Conservation (phyloP, 2,329 filamentous ascomycete genomes). For the Salinomyces thailandicus region DNA sequence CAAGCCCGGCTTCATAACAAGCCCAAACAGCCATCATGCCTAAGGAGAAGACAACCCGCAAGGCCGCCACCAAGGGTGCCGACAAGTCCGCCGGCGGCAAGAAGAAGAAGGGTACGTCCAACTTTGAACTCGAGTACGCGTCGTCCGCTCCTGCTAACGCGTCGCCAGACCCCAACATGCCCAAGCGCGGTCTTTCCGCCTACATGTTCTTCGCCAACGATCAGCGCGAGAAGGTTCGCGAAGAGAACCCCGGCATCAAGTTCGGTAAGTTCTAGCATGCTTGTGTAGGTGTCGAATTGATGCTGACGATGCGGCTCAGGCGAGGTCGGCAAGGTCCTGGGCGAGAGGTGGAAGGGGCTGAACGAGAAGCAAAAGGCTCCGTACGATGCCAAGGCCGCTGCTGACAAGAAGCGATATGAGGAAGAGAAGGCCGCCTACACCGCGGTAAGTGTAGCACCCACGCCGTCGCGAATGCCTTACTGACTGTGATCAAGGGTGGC, state of each 20-base stretch:
- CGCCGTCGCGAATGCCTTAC: too few species aligned
- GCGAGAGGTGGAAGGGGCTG: conserved; percentile 97
- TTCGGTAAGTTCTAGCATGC: conserved; percentile 57
- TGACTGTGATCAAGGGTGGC: conserved; percentile 19
- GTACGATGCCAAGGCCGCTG: conserved; percentile 91
- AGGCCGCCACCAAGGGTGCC: conserved; percentile 44
- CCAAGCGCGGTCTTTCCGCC: conserved; percentile 97
- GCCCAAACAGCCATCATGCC: conserved; percentile 45
- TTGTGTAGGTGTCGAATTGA: conserved; percentile 1
- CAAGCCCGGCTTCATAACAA: conserved; percentile 8
- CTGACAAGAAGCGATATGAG: conserved; percentile 98
- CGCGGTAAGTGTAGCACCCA: conserved; percentile 54
- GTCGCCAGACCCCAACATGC: conserved; percentile 76
- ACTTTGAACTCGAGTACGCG: conserved; percentile 2
- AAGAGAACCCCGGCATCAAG: conserved; percentile 94
- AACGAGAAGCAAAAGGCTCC: conserved; percentile 85
- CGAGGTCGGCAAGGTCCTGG: conserved; percentile 95
- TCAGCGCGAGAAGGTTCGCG: conserved; percentile 93
- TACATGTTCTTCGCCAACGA: conserved; percentile 99
- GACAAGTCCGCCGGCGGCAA: conserved; percentile 42
- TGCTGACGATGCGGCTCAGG: conserved; percentile 37
- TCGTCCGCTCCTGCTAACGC: conserved; percentile 10
- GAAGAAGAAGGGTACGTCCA: conserved; percentile 59
- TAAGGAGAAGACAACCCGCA: conserved; percentile 54
- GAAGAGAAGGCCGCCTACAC: conserved; percentile 94